Percentiles rank a stretch among this genome's conserved stretches.
phyloP scores from a whole-genome alignment of 495 filamentous ascomycete species.

The Penicillium crystallinum region DNA sequence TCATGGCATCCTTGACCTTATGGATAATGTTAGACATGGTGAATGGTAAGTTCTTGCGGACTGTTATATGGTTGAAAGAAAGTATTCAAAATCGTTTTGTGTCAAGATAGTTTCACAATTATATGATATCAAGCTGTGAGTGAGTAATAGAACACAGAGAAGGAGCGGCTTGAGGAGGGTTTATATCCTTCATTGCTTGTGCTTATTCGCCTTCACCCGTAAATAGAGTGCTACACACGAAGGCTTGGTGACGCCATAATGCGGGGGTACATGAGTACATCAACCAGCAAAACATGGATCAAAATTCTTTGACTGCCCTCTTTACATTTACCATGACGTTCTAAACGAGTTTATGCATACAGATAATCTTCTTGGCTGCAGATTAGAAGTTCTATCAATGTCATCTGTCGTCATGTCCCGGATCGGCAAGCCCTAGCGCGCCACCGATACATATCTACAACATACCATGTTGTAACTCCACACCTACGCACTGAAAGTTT shows the following conservation, averaged over 20 bases:
- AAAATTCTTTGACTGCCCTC: neutral
- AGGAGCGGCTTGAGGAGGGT: too few relatives aligned
- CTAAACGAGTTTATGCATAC: neutral
- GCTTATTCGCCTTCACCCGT: neutral
- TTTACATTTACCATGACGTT: constrained; percentile 20
- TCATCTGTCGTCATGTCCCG: constrained; percentile 18
- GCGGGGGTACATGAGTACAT: constrained; percentile 3
- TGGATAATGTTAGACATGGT: constrained; percentile 65
- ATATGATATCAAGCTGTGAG: too few relatives aligned
- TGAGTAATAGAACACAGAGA: too few relatives aligned
- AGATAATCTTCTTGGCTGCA: neutral
- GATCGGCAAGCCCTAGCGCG: constrained; percentile 1
- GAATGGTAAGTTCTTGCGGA: constrained; percentile 1
- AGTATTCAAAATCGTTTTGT: neutral
- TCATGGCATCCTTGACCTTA: constrained; percentile 69
- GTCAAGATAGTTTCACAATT: neutral
- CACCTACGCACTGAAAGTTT: too few relatives aligned
- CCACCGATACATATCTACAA: constrained; percentile 6
- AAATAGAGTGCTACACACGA: too few relatives aligned
- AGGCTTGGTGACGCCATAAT: constrained; percentile 21
- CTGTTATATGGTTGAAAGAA: neutral
- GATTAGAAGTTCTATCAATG: constrained; percentile 7
- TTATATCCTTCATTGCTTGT: neutral
- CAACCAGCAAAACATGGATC: neutral
- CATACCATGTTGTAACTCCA: too few relatives aligned